Percentiles rank a stretch among this genome's conserved stretches.
Evolutionary conservation across 2,329 filamentous ascomycete genomes (phyloP).

Genomic region (Sclerotinia sclerotiorum): DNA sequence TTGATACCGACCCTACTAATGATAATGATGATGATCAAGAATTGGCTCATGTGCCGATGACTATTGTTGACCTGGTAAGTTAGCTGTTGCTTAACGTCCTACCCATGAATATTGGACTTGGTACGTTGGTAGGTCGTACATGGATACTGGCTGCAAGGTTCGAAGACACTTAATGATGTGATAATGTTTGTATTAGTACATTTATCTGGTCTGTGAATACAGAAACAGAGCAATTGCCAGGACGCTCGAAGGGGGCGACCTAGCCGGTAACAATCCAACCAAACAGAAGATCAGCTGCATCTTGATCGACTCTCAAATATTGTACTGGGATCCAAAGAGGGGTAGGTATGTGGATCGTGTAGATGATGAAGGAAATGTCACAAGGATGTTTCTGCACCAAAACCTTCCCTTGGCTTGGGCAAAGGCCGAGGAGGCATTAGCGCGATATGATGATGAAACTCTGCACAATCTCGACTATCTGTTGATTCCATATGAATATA

Average conservation of each 20-base stretch:
- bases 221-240: constrained; percentile 12
- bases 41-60: not conserved
- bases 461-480: constrained; percentile 14
- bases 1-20: fast-evolving
- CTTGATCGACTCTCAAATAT: constrained; percentile 1
- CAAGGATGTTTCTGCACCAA: not conserved
- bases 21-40: not conserved
- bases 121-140: not conserved
- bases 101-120: not conserved
- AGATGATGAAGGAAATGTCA: not conserved
- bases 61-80: constrained; percentile 11
- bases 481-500: not conserved
- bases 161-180: not conserved
- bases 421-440: not conserved
- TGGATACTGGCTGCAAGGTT: not conserved
- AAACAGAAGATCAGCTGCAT: constrained; percentile 9
- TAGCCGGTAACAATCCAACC: not conserved
- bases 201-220: constrained; percentile 9
- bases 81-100: not conserved
- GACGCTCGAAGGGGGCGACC: constrained; percentile 4
- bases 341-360: fast-evolving
- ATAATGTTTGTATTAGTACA: not conserved
- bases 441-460: not conserved
- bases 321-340: not conserved
- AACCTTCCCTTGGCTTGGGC: not conserved